Conservation (phyloP, 1,284 basidiomycete species). For the Thecaphora frezii region DNA sequence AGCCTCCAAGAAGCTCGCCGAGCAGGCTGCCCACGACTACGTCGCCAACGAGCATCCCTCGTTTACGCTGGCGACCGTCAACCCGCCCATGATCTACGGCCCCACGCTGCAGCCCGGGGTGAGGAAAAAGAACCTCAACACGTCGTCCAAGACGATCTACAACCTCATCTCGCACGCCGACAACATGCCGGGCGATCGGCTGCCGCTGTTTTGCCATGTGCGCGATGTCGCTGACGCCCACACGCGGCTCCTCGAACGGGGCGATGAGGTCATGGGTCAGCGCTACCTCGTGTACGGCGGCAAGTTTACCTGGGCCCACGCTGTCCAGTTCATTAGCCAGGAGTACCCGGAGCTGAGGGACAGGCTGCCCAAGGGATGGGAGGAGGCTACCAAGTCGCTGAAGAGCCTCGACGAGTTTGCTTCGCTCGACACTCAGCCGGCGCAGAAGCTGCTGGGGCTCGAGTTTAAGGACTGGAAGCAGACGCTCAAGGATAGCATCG, state of each 20-base stretch:
- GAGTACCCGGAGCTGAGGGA: constrained; percentile 30
- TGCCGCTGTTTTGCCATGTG: constrained; percentile 58
- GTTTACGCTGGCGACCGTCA: constrained; percentile 38
- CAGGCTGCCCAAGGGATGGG: constrained; percentile 48
- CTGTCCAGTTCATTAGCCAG: constrained; percentile 35
- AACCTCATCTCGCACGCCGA: constrained; percentile 37
- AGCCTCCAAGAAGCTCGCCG: constrained; percentile 50
- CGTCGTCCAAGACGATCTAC: constrained; percentile 46
- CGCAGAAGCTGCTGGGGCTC: constrained; percentile 27
- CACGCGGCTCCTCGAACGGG: constrained; percentile 38
- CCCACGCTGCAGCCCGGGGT: constrained; percentile 39
- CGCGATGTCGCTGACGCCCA: constrained; percentile 53
- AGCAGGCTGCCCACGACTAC: constrained; percentile 52
- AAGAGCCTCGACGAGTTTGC: constrained; percentile 20
- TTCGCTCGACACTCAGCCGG: constrained; percentile 35
- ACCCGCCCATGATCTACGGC: constrained; percentile 54
- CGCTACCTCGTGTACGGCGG: constrained; percentile 46
- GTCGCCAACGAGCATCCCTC: constrained; percentile 34
- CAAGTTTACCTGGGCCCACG: constrained; percentile 43
- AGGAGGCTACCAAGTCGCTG: constrained; percentile 18
- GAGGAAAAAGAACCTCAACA: constrained; percentile 43
- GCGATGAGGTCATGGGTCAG: constrained; percentile 27
- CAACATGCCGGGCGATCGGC: constrained; percentile 50
- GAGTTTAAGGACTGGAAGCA: constrained; percentile 42
- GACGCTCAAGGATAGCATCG: constrained; percentile 44